These are phyloP conservation scores for Moniliella sp. DNA, from an alignment of 1,284 basidiomycete species.

Conservation along the genomic window DNA sequence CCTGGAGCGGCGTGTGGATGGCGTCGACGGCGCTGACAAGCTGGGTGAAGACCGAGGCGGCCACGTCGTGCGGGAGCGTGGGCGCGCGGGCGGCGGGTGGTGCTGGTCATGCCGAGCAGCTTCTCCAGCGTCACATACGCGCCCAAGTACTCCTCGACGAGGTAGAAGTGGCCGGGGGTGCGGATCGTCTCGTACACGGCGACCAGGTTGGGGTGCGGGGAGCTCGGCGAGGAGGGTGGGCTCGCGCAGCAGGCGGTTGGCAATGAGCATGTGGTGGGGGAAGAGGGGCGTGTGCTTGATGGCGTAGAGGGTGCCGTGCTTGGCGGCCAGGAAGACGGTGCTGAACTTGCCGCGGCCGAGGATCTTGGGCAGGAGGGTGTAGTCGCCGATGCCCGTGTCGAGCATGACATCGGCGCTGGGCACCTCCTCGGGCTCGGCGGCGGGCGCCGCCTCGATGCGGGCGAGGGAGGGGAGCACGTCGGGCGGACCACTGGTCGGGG, in stretches of 20 bases:
- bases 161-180: constrained; percentile 42
- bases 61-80: constrained; percentile 23
- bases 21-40: constrained; percentile 39
- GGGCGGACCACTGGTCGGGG: constrained; percentile 1
- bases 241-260: constrained; percentile 40
- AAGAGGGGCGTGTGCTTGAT: constrained; percentile 43
- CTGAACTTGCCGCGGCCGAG: constrained; percentile 32
- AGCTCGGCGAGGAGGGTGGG: constrained; percentile 41
- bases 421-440: constrained; percentile 7
- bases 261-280: constrained; percentile 42
- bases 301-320: constrained; percentile 34
- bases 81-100: constrained; percentile 10
- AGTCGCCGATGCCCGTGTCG: constrained; percentile 26
- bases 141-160: constrained; percentile 40
- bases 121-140: constrained; percentile 36
- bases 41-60: constrained; percentile 38
- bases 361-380: constrained; percentile 29
- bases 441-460: not conserved
- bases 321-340: constrained; percentile 29
- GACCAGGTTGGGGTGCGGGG: constrained; percentile 41
- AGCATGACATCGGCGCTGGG: constrained; percentile 25
- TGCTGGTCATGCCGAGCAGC: constrained; percentile 12
- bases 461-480: constrained; percentile 1
- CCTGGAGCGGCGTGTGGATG: constrained; percentile 39
- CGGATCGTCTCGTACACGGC: constrained; percentile 40